Evolutionary conservation across 139 green algal genomes (phyloP).

Genomic region (Zygnema cylindricum): DNA sequence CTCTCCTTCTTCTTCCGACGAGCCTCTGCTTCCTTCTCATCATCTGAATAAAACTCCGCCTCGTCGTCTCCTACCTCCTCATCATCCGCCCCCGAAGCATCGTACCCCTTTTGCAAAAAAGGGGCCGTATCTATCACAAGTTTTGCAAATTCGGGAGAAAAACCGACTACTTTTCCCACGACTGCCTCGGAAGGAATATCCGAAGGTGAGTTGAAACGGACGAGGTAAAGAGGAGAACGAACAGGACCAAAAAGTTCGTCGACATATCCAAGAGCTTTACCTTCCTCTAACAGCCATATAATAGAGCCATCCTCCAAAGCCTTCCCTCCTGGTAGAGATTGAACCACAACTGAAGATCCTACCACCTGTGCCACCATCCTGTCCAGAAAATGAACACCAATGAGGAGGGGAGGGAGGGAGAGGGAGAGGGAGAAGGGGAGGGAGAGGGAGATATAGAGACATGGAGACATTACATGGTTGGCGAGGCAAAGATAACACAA

Average conservation of each 20-base stretch:
- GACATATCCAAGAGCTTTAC: slow-evolving; percentile 40
- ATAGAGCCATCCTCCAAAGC: slow-evolving; percentile 46
- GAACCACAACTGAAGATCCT: slow-evolving; percentile 37
- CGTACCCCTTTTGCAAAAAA: slow-evolving; percentile 40
- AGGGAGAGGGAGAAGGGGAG: too few species aligned
- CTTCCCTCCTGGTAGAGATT: neutral
- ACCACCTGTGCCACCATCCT: slow-evolving; percentile 35
- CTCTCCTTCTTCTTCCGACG: slow-evolving; percentile 6
- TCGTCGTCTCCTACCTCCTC: slow-evolving; percentile 50
- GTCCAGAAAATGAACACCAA: too few species aligned
- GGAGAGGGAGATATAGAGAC: too few species aligned
- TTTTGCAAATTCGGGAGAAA: slow-evolving; percentile 41
- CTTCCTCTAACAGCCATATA: slow-evolving; percentile 10
- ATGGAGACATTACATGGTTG: too few species aligned
- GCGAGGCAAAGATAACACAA: too few species aligned
- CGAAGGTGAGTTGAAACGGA: slow-evolving; percentile 56
- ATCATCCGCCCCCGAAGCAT: slow-evolving; percentile 45
- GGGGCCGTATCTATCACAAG: slow-evolving; percentile 37
- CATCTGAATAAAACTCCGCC: slow-evolving; percentile 2
- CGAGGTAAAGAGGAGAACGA: slow-evolving; percentile 50
- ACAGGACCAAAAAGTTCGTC: slow-evolving; percentile 64
- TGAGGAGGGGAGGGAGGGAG: too few species aligned
- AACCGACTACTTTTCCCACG: slow-evolving; percentile 26
- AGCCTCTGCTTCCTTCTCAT: slow-evolving; percentile 45
- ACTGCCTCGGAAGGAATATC: slow-evolving; percentile 33